Base-by-base conservation (phyloP, 345 rosid species). In the Acer campestre region DNA sequence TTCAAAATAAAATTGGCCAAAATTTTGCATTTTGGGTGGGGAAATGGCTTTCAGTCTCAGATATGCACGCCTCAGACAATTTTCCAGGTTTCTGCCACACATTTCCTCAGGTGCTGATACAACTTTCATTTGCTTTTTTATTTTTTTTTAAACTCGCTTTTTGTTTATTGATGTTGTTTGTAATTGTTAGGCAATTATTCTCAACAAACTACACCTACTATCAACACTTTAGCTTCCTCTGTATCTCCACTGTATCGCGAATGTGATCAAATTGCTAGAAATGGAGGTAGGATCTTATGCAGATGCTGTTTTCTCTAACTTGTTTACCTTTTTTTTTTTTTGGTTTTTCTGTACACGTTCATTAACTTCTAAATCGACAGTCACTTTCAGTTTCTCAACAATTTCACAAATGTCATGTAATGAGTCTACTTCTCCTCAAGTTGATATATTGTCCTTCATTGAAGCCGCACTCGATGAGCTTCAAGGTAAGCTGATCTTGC, bases 331-430 rank as follows among this genome's bases (percentile, higher is more conserved):
- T 31, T 68, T 31, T 58, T 29, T 48, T 69, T 51, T 75, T 58
- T 38, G 16, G 61, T 29, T 69, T 56, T 8, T n/a, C 40, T 38
- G 13, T 42, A 16, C 18, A 17, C 6, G 79, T 22, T 66, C 5
- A 17, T 66, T 86, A 83, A 93, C 77, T 89, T 85, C 80, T 80
- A 22, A 64, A 53, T 77, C 20, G 79, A 78, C 89, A 80, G 90
- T 84, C 79, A 80, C 80, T 78, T 87, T 79, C 87, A 90, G 91
- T 80, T 83, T 80, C 68, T 80, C 92, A 67, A 86, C 89, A 75
- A 77, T 71, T n/a, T 76, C 86, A 71, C 82, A 86, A 74, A 78
- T 73, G 69, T 80, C 88, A 61, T 75, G 70, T 80, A 75, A 76
- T 74, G 80, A 80, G 75, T 67, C 85, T 71, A 22, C 61, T 11